Percentiles rank a stretch among this genome's conserved stretches.
Conservation (phyloP, 352 stramenopile species). For the Phytopythium sindhum region DNA sequence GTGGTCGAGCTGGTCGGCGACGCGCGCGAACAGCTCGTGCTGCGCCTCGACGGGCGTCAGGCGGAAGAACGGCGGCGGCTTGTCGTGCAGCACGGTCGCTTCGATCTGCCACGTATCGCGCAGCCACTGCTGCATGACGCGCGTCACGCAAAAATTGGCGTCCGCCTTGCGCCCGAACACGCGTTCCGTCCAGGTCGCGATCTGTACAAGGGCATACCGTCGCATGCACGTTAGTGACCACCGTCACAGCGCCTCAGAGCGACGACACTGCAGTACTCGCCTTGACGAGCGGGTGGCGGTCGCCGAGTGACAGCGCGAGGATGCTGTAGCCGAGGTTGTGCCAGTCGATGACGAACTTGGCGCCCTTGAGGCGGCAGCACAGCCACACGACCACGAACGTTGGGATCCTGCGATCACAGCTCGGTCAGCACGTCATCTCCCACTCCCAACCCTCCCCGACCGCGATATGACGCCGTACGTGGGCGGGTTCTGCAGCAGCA, state of each 20-base stretch:
- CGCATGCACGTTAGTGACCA: not conserved
- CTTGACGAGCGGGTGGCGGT: constrained; percentile 67
- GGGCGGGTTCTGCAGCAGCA: constrained; percentile 99
- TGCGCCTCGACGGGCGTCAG: constrained; percentile 75
- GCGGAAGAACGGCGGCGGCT: constrained; percentile 93
- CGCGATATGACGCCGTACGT: constrained; percentile 35
- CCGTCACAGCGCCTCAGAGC: too few relatives aligned
- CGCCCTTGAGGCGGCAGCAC: constrained; percentile 62
- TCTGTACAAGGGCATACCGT: constrained; percentile 17
- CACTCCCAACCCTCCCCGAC: not conserved
- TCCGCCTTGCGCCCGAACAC: constrained; percentile 91
- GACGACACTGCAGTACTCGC: constrained; percentile 28
- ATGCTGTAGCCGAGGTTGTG: constrained; percentile 99
- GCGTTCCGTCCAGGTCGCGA: constrained; percentile 82
- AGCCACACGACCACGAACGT: constrained; percentile 91
- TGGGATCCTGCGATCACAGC: constrained; percentile 75
- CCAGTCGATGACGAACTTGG: constrained; percentile 98
- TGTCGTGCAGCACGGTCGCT: constrained; percentile 92
- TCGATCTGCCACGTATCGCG: constrained; percentile 87
- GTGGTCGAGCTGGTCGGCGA: constrained; percentile 65
- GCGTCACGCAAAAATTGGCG: constrained; percentile 96
- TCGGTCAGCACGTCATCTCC: constrained; percentile 15
- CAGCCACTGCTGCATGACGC: constrained; percentile 95
- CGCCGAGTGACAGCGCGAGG: constrained; percentile 77
- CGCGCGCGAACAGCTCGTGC: constrained; percentile 89